These are phyloP conservation scores for Gossypium raimondii DNA, from an alignment of 345 rosid genomes.

Conservation along the genomic window DNA sequence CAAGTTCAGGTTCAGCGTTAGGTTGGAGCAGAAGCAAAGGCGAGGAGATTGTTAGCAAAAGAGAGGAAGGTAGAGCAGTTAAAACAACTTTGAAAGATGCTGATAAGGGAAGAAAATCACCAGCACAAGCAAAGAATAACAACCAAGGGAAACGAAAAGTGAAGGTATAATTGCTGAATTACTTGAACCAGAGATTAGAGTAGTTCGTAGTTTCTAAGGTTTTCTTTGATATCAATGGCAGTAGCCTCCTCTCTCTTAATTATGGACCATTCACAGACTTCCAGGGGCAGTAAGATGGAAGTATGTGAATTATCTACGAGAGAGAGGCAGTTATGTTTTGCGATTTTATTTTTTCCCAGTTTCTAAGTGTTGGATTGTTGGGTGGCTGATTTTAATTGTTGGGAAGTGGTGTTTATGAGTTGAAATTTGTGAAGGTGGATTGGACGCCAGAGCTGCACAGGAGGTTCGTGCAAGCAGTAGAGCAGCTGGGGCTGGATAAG, in stretches of 20 bases:
- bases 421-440: constrained; percentile 59
- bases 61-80: constrained; percentile 29
- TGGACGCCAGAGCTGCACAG: constrained; percentile 96
- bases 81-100: constrained; percentile 35
- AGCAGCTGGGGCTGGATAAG: constrained; percentile 89
- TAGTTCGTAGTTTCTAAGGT: no score
- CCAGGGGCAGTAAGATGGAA: constrained; percentile 6
- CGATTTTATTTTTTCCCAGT: neutral
- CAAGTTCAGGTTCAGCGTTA: neutral
- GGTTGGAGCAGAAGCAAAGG: constrained; percentile 14
- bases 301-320: constrained; percentile 9
- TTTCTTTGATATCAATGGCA: neutral
- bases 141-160: constrained; percentile 42
- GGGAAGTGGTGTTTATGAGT: no score
- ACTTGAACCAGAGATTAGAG: neutral
- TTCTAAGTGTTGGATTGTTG: no score
- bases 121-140: constrained; percentile 30
- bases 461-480: constrained; percentile 91
- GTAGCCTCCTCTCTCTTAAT: neutral
- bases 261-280: constrained; percentile 12
- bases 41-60: constrained; percentile 39
- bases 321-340: neutral
- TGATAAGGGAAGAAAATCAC: constrained; percentile 50
- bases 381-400: no score
- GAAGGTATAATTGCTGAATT: constrained; percentile 15